Evolutionary conservation across 1,284 basidiomycete species (phyloP).

Genomic region (Irpex sp.): DNA sequence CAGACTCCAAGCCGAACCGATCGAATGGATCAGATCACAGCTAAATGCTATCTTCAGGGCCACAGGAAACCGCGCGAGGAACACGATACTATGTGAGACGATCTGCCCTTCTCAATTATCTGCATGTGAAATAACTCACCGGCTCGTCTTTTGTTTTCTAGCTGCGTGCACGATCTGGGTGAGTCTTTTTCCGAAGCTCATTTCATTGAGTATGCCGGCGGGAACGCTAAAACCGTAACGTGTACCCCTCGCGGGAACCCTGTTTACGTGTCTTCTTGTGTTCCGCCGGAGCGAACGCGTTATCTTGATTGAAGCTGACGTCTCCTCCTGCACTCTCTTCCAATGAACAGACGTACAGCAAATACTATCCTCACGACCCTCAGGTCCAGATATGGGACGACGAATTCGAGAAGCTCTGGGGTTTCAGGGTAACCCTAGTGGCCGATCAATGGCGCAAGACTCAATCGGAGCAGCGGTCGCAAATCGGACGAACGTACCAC

Average conservation of each 20-base stretch:
- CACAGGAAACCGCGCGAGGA: constrained; percentile 61
- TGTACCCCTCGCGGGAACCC: neutral
- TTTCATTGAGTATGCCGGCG: neutral
- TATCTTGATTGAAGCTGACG: neutral
- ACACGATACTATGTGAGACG: constrained; percentile 63
- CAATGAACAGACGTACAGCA: constrained; percentile 54
- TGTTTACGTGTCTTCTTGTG: neutral
- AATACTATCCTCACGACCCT: constrained; percentile 54
- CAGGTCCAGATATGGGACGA: constrained; percentile 51
- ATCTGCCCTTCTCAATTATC: constrained; percentile 2
- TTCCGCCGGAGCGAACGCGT: neutral
- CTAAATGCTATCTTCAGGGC: constrained; percentile 56
- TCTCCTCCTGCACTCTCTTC: neutral
- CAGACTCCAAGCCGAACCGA: constrained; percentile 25
- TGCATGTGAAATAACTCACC: constrained; percentile 7
- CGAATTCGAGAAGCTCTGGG: constrained; percentile 65
- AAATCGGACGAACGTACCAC: constrained; percentile 17
- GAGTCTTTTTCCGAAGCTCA: constrained; percentile 21
- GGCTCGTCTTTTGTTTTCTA: constrained; percentile 25
- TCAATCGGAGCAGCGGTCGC: constrained; percentile 20
- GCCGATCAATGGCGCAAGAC: constrained; percentile 29
- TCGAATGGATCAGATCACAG: constrained; percentile 52
- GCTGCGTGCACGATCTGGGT: constrained; percentile 67
- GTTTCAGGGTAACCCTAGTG: constrained; percentile 32
- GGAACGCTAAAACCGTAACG: neutral